Percentiles rank a stretch among this genome's conserved stretches.
These are phyloP conservation scores for Xylaria sp. DNA, from an alignment of 2,329 filamentous ascomycete species.

Conservation along the genomic window DNA sequence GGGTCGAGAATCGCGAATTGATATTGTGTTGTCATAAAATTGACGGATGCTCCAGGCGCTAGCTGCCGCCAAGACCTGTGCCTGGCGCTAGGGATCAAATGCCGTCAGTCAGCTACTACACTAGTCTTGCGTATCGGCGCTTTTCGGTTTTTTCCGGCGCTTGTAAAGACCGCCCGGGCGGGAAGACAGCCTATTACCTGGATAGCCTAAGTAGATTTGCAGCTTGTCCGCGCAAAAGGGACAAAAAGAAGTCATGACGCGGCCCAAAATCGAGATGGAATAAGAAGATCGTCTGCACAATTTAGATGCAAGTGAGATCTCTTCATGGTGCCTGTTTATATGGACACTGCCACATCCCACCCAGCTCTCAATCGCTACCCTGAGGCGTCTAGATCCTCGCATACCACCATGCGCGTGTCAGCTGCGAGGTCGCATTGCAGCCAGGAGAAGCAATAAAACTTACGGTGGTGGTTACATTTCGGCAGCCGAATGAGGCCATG, in stretches of 20 bases:
- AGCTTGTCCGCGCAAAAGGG: not conserved
- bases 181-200: constrained; percentile 10
- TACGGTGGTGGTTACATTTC: constrained; percentile 30
- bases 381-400: constrained; percentile 27
- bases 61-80: constrained; percentile 35
- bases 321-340: constrained; percentile 2
- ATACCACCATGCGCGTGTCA: constrained; percentile 29
- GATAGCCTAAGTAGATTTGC: not conserved
- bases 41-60: constrained; percentile 23
- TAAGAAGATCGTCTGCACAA: not conserved
- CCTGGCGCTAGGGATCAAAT: constrained; percentile 31
- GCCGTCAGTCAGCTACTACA: constrained; percentile 17
- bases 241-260: constrained; percentile 9
- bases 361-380: constrained; percentile 7
- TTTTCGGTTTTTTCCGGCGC: constrained; percentile 22
- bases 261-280: not conserved
- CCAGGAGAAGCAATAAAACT: constrained; percentile 27
- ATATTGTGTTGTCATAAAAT: constrained; percentile 36
- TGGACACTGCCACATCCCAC: constrained; percentile 13
- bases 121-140: not conserved
- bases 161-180: constrained; percentile 8
- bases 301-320: constrained; percentile 9
- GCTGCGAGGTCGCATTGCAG: constrained; percentile 35
- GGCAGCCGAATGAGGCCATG: constrained; percentile 35
- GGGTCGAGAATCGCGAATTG: constrained; percentile 30